Evolutionary conservation across 257 asterid genomes (phyloP), one percentile per base, ranked within the genome.

Genomic region (Dorcoceras hygrometricum): DNA sequence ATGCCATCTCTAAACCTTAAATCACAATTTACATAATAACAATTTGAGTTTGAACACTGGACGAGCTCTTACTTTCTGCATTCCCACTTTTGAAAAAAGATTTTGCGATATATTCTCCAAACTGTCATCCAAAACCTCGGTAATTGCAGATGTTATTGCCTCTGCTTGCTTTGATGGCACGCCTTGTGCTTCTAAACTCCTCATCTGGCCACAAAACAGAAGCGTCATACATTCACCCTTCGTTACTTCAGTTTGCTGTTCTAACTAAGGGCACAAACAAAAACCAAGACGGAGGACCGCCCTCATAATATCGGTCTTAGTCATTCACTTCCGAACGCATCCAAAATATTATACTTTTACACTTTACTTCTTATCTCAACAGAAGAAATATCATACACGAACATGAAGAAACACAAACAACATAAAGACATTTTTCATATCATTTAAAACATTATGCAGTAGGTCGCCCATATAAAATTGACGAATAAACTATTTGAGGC

Each of bases 71-170:
- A 86, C 94, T 77, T 80, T 80, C 80, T 86, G 88, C 94, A 84
- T 82, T 23, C 82, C 94, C 0, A 78, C 76, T 64, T 58, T 79
- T 24, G 90, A 78, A 48, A 80, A 78, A 32, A 73, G 81, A 56
- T 80, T 81, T 68, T 71, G 78, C 14, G 86, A 69, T 7, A 84
- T 76, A 77, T 77, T 84, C 73, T 84, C 82, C 78, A 86, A 62
- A 32, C 94, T 82, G 48, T 77, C 85, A 65, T 82, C 76, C 68
- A 84, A 54, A 78, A 86, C 87, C 69, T 72, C 75, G 26, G 77
- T 84, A 48, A 86, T 84, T 23, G 84, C 85, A 68, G 86, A 68
- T 6, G 94, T 86, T 68, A 86, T 82, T 18, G 88, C 92, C 79
- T 86, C 92, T 0, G 92, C 92, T 32, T 86, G 89, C 55, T 81